Percentiles rank a stretch among this genome's conserved stretches.
Conservation (phyloP, 805 yeast species). For the Lipomyces starkeyi region DNA sequence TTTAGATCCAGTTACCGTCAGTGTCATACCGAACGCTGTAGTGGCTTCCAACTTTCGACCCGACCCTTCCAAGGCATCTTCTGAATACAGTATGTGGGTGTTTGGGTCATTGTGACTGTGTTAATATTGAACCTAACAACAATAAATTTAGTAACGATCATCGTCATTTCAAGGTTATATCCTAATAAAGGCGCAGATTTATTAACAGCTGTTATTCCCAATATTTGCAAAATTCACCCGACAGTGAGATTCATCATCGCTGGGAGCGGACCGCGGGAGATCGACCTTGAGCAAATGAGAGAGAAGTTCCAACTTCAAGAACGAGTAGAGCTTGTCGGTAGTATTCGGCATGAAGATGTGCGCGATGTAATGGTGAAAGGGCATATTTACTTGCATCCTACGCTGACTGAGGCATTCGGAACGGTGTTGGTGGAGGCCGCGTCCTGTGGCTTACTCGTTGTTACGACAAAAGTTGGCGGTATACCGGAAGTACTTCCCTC, state of each 20-base stretch:
- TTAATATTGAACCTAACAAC: neutral
- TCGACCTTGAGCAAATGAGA: conserved; percentile 94
- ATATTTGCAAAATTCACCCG: conserved; percentile 67
- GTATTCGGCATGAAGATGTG: conserved; percentile 89
- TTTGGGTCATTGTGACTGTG: neutral
- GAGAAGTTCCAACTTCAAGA: conserved; percentile 86
- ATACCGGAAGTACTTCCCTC: conserved; percentile 94
- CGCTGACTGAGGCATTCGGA: conserved; percentile 96
- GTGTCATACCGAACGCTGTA: conserved; percentile 98
- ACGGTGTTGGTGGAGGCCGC: conserved; percentile 98
- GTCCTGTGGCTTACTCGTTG: conserved; percentile 90
- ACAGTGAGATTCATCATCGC: conserved; percentile 84
- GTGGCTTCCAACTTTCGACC: conserved; percentile 74
- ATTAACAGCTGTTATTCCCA: conserved; percentile 81
- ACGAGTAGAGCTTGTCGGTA: conserved; percentile 82
- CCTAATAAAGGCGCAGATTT: conserved; percentile 98
- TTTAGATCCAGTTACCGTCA: conserved; percentile 74
- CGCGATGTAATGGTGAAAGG: conserved; percentile 92
- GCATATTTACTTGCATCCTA: conserved; percentile 90
- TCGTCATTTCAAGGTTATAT: conserved; percentile 86
- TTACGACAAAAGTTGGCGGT: conserved; percentile 96
- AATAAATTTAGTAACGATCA: conserved; percentile 64
- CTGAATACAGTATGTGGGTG: conserved; percentile 47
- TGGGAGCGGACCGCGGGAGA: conserved; percentile 95
- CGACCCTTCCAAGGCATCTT: conserved; percentile 44